Conservation (phyloP, 1,284 basidiomycete genomes). For the Volvariella volvacea region DNA sequence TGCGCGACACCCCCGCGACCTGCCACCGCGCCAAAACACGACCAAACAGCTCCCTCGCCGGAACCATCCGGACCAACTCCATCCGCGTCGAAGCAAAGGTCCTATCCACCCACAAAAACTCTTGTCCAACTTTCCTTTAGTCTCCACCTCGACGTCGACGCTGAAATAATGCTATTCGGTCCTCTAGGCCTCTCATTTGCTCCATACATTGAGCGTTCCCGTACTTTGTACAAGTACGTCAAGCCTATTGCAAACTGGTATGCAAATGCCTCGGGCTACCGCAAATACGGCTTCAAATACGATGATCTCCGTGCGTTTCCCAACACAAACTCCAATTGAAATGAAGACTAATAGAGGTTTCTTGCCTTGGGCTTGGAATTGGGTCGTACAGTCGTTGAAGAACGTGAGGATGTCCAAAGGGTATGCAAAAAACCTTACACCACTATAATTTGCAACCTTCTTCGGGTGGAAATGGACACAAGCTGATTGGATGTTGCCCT, state of each 20-base stretch:
- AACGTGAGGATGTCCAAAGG: conserved; percentile 80
- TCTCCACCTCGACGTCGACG: conserved; percentile 1
- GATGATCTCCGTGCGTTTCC: conserved; percentile 81
- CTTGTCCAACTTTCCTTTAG: conserved; percentile 3
- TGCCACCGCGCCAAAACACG: conserved; percentile 22
- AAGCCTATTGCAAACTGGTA: conserved; percentile 86
- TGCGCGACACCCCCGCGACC: conserved; percentile 10
- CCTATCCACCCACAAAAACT: conserved; percentile 7
- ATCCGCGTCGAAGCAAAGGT: background rate
- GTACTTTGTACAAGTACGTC: conserved; percentile 59
- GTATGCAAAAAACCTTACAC: conserved; percentile 33
- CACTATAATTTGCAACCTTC: background rate
- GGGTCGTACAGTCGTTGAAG: conserved; percentile 83
- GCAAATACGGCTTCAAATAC: conserved; percentile 87
- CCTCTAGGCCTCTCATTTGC: conserved; percentile 78
- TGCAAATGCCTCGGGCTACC: conserved; percentile 77
- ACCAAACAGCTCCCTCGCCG: conserved; percentile 19
- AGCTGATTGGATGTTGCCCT: background rate
- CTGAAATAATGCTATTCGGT: conserved; percentile 51
- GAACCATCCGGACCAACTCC: conserved; percentile 2
- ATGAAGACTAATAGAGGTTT: conserved; percentile 9
- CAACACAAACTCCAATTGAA: conserved; percentile 9
- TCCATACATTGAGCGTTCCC: conserved; percentile 67
- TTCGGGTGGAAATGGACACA: background rate
- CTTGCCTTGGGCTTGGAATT: no score